Base-by-base conservation (phyloP, 75 land plant species). In the Pinus albicaulis region DNA sequence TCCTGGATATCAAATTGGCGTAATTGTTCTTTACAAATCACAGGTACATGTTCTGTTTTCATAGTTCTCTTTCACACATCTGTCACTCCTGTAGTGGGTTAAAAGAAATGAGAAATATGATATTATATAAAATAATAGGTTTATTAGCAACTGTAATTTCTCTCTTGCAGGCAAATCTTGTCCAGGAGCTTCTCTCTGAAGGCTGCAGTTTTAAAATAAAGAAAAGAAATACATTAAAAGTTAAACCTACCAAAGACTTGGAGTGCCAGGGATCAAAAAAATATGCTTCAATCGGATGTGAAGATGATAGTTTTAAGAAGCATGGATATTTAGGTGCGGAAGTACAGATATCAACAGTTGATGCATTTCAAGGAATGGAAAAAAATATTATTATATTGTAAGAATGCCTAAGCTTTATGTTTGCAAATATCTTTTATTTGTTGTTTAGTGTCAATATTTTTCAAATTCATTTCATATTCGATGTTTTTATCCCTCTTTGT, bases 281-380 rank as follows among this genome's bases (percentile, higher is more conserved):
- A 20, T 59, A 5, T 12, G 8, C 19, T 48, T 71, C 73, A 48
- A 48, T 3, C 24, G 24, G 2, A 38, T 48, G 26, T 53, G 26
- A 52, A 71, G 73, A 53, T 48, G 31, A 10, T 13, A 25, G 59
- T n/a, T 34, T 22, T 38, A 55, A 16, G 36, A 74, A 74, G 59
- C 55, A 59, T 66, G 75, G 53, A 26, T 20, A 79, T 22, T 5
- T 60, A 11, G 55, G 75, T 79, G 55, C 15, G 17, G 72, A 81
- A 41, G 64, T 81, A 31, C 79, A 81, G 56, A 73, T 81, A 41
- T 81, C 82, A 8, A 81, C 82, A 36, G 82, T 81, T 19, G 82
- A 81, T 59, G 80, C 82, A 64, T 81, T 81, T 78, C 82, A 81
- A 55, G 82, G 82, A 31, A 69, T 81, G 78, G 82, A 81, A 26